Evolutionary conservation across 2,329 filamentous ascomycete species (phyloP), one percentile per base, ranked within the genome.

Genomic region (Aspergillus flavus): DNA sequence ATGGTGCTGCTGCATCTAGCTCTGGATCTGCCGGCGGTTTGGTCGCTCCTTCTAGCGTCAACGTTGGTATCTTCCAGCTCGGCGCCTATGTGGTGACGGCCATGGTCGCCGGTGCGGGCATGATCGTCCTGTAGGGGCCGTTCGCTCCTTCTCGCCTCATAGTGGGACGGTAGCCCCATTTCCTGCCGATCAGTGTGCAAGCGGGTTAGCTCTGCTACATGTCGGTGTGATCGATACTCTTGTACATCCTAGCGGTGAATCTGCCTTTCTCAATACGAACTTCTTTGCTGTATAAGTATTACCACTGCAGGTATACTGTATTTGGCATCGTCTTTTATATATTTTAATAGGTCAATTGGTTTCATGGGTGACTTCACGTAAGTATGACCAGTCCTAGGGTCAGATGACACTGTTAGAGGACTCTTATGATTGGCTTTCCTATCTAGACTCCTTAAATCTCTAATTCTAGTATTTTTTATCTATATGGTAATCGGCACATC

Each of bases 101-200:
- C 43, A 61, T 78, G 57, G 64, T 78, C 43, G 75, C 78, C 64
- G 80, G 79, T 56, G 73, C 72, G 43, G 77, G 76, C 36, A 81
- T 82, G 78, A 74, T 82, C 58, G 64, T 81, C 59, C 68, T 82
- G 71, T 82, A 79, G 69, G 61, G 28, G 6, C 14, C 9, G n/a
- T 53, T 32, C 21, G 14, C n/a, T 28, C 12, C 19, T 23, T 19
- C 30, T 56, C 16, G 28, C 10, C 21, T 26, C n/a, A 0, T 12
- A 10, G n/a, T 39, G 52, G 30, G n/a, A 21, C 11, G 10, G 19
- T 36, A 54, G 26, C 16, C 23, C 14, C 23, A 7, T 48, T 6
- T 6, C 14, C 23, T 48, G 12, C 45, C 23, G 23, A 26, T 7
- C 21, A 48, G 12, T 26, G 45, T 50, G 30, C 26, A 19, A 4